Evolutionary conservation across 1,284 basidiomycete species (phyloP), one percentile per base, ranked within the genome.

Genomic region (Apiotrichum veenhuisii): DNA sequence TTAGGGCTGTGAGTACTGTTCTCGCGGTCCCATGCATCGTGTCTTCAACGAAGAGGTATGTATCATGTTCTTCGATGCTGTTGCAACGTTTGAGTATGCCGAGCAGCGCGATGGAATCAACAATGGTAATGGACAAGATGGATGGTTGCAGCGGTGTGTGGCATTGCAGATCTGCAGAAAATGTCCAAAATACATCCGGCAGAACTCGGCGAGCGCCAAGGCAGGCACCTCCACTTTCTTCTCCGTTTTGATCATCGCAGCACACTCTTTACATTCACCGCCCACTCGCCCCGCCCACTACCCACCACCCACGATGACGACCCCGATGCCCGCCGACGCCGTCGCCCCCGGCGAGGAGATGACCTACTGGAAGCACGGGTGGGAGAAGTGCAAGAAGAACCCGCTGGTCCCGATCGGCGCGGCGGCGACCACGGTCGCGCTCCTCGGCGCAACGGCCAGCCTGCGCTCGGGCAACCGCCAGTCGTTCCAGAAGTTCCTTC

Each of bases 401-500:
- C 89, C 89, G 5, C 80, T 86, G 64, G 87, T 91, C 1, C 88
- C 88, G 17, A 72, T 89, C 43, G 87, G 88, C 88, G 55, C 54
- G 17, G 64, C 82, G 2, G 82, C 82, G 17, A 91, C 89, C n/a
- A 82, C 82, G 37, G 82, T 78, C 41, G 86, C 88, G 5, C 82
- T 91, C 27, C 73, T 84, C 33, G 84, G 86, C 71, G 85, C 87
- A 17, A 81, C 82, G 48, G 78, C 82, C 50, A 83, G 84, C 70
- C 80, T 88, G 68, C 80, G 84, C 51, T 79, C 80, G 36, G 86
- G 89, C 5, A 80, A 89, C 67, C 82, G 85, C 2, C 77, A 76
- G 58, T 80, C 82, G 53, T 84, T 91, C 78, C 89, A 91, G 73
- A 80, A 84, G 66, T 92, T 88, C 86, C 82, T 91, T 49, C 86